These are phyloP conservation scores for Hippophae tibetana DNA, from an alignment of 306 rosid genomes.

Conservation along the genomic window DNA sequence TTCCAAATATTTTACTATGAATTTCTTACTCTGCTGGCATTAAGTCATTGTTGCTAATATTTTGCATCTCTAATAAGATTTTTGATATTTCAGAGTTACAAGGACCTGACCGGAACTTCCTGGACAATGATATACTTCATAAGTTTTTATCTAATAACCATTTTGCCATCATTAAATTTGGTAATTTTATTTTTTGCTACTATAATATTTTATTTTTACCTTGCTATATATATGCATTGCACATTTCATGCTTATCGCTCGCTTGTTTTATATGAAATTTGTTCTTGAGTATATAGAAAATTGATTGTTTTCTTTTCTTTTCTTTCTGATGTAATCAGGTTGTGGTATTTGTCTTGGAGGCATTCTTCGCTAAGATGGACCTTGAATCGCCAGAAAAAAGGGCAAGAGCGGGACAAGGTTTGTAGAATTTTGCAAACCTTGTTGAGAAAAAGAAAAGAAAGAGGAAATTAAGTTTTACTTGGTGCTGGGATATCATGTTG, in stretches of 20 bases:
- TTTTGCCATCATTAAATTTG: conserved; percentile 82
- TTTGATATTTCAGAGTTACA: conserved; percentile 62
- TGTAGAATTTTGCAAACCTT: conserved; percentile 18
- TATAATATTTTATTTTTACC: background rate
- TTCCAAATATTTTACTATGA: no score
- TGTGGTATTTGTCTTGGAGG: conserved; percentile 97
- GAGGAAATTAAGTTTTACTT: no score
- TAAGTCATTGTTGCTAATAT: background rate
- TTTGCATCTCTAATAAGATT: conserved; percentile 5
- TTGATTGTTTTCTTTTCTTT: background rate
- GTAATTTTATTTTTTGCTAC: conserved; percentile 30
- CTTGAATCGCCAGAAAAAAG: conserved; percentile 45
- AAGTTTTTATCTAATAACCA: conserved; percentile 77
- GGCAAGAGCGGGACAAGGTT: conserved; percentile 52
- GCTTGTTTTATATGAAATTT: background rate
- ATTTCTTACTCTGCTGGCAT: background rate
- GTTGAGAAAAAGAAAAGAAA: background rate
- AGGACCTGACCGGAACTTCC: conserved; percentile 65
- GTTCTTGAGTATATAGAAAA: no score
- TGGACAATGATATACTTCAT: conserved; percentile 66
- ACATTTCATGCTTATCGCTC: background rate
- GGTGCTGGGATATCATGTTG: no score
- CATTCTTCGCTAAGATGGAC: conserved; percentile 96
- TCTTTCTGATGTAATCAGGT: conserved; percentile 45
- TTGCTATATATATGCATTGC: no score